Percentiles rank a stretch among this genome's conserved stretches.
Conservation (phyloP, 2,329 filamentous ascomycete genomes). For the Colletotrichum musicola region DNA sequence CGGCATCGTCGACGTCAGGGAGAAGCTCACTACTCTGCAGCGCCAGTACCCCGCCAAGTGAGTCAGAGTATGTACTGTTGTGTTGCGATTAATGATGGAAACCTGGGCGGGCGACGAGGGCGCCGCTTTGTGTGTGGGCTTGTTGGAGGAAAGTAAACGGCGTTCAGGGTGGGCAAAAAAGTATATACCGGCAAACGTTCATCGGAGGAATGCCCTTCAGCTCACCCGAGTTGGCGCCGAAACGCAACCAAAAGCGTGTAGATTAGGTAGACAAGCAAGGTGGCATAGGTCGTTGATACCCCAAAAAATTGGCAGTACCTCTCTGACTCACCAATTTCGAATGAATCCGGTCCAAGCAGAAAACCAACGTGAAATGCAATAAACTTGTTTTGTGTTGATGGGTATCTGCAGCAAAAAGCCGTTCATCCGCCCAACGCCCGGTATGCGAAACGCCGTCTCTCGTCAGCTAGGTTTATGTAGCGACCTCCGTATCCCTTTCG, state of each 20-base stretch:
- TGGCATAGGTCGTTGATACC: slow-evolving; percentile 31
- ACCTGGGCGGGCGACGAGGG: not conserved
- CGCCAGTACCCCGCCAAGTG: slow-evolving; percentile 36
- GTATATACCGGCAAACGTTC: slow-evolving; percentile 16
- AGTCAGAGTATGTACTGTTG: slow-evolving; percentile 40
- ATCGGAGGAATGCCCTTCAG: not conserved
- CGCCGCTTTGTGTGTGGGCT: not conserved
- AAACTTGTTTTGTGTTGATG: slow-evolving; percentile 17
- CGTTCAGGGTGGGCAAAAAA: slow-evolving; percentile 35
- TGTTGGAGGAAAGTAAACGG: slow-evolving; percentile 14
- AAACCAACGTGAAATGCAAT: slow-evolving; percentile 12
- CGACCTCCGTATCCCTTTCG: not conserved
- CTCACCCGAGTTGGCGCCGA: not conserved
- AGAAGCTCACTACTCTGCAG: slow-evolving; percentile 44
- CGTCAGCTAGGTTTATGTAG: not conserved
- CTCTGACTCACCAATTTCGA: not conserved
- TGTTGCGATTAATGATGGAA: not conserved
- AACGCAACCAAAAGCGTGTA: not conserved
- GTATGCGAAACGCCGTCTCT: slow-evolving; percentile 26
- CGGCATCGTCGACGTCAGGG: slow-evolving; percentile 38
- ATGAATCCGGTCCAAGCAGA: no score
- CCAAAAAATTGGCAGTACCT: slow-evolving; percentile 9
- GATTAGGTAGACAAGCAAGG: not conserved
- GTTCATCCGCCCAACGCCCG: slow-evolving; percentile 36
- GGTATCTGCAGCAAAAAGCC: slow-evolving; percentile 31